Evolutionary conservation across 176 grass and related monocot genomes (phyloP).

Genomic region (Cocos nucifera): DNA sequence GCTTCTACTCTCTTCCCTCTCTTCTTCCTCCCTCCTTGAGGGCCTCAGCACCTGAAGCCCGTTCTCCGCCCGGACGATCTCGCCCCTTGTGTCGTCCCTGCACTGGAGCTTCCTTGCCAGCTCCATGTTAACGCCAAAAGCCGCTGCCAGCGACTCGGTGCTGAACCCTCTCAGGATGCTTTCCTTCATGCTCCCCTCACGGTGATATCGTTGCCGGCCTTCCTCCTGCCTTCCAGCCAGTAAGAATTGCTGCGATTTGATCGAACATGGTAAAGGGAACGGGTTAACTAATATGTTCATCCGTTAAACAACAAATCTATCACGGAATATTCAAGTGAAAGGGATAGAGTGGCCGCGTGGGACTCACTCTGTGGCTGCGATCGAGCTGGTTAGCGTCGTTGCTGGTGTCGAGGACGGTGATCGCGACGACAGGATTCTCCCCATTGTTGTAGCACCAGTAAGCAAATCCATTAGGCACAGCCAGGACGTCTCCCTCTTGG

Average conservation of each 20-base stretch:
- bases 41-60: constrained; percentile 19
- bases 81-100: constrained; percentile 22
- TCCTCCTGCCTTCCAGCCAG: constrained; percentile 26
- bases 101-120: constrained; percentile 22
- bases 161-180: constrained; percentile 18
- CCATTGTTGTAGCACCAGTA: constrained; percentile 37
- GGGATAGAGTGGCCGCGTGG: no score
- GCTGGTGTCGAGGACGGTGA: constrained; percentile 9
- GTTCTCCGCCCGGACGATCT: constrained; percentile 22
- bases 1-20: not conserved
- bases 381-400: constrained; percentile 14
- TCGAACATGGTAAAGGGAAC: not conserved
- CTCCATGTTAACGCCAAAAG: constrained; percentile 14
- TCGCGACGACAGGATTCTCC: constrained; percentile 19
- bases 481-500: constrained; percentile 16
- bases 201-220: not conserved
- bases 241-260: constrained; percentile 26
- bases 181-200: constrained; percentile 7
- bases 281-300: not conserved
- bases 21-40: not conserved
- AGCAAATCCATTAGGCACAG: constrained; percentile 12
- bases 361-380: constrained; percentile 3
- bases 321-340: no score
- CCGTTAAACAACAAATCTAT: not conserved
- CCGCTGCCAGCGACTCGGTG: constrained; percentile 11